Percentiles rank a stretch among this genome's conserved stretches.
These are phyloP conservation scores for Posidonia oceanica DNA, from an alignment of 116 monocot species.

Conservation along the genomic window DNA sequence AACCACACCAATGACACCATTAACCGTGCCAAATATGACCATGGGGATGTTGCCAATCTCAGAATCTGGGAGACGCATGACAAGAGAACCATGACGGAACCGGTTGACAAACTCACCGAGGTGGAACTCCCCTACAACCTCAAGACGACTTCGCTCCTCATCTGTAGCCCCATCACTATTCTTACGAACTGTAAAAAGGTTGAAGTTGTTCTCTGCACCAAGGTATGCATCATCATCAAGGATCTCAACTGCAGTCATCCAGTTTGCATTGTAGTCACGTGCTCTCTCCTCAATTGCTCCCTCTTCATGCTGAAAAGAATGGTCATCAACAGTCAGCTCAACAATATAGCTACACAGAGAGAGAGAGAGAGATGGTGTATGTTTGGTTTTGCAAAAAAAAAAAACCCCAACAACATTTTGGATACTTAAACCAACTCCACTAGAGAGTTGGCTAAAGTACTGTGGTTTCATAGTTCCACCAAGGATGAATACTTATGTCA, in stretches of 20 bases:
- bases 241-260: conserved; percentile 96
- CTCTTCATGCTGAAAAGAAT: conserved; percentile 67
- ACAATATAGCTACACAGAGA: background rate
- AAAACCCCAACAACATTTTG: too few relatives aligned
- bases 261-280: conserved; percentile 88
- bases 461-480: too few relatives aligned
- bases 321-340: background rate
- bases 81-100: conserved; percentile 88
- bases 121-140: conserved; percentile 94
- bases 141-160: conserved; percentile 86
- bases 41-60: conserved; percentile 80
- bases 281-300: conserved; percentile 93
- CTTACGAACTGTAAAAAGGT: conserved; percentile 83
- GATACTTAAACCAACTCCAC: too few relatives aligned
- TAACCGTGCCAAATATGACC: conserved; percentile 88
- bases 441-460: too few relatives aligned
- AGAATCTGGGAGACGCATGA: conserved; percentile 96
- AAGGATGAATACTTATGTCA: too few relatives aligned
- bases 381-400: too few relatives aligned
- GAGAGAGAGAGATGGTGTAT: too few relatives aligned
- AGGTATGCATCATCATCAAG: conserved; percentile 88
- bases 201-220: conserved; percentile 94
- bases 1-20: conserved; percentile 86
- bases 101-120: conserved; percentile 96
- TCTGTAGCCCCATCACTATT: conserved; percentile 94